Evolutionary conservation across 495 filamentous ascomycete species (phyloP).

Genomic region (Hypoxylon fragiforme): DNA sequence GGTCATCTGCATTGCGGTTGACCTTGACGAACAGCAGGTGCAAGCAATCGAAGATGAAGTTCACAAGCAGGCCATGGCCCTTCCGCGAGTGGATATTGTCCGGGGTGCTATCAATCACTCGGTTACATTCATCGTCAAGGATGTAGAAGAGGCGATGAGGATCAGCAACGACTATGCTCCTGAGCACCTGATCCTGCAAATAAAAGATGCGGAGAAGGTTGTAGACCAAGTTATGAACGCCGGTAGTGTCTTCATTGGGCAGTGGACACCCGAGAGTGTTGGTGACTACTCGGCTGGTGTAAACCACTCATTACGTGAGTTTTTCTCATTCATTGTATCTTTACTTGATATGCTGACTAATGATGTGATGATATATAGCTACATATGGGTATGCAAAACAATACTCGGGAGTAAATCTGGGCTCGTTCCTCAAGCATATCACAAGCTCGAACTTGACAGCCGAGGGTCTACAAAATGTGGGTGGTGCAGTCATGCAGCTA

Average conservation of each 20-base stretch:
- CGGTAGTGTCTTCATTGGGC: constrained; percentile 91
- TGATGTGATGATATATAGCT: constrained; percentile 54
- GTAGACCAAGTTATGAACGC: constrained; percentile 88
- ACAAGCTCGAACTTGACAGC: constrained; percentile 87
- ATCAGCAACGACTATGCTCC: constrained; percentile 96
- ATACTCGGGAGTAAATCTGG: constrained; percentile 96
- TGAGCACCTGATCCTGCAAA: constrained; percentile 93
- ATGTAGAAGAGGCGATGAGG: constrained; percentile 79
- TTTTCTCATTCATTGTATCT: not conserved
- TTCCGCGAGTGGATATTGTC: constrained; percentile 92
- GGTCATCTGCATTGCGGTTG: constrained; percentile 88
- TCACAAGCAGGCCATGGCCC: constrained; percentile 81
- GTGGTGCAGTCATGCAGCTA: constrained; percentile 87
- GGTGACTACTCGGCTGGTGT: constrained; percentile 98
- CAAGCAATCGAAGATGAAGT: constrained; percentile 86
- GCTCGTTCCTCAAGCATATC: constrained; percentile 94
- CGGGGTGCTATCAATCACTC: constrained; percentile 89
- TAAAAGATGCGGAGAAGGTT: constrained; percentile 69
- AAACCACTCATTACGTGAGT: constrained; percentile 95
- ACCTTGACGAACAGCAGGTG: constrained; percentile 70
- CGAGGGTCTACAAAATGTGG: constrained; percentile 80
- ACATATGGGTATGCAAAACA: constrained; percentile 98
- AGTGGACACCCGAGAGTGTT: constrained; percentile 96
- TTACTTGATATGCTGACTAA: not conserved
- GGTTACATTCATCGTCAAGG: constrained; percentile 79